These are phyloP conservation scores for Trifolium fragiferum DNA, from an alignment of 306 rosid genomes.

Conservation along the genomic window DNA sequence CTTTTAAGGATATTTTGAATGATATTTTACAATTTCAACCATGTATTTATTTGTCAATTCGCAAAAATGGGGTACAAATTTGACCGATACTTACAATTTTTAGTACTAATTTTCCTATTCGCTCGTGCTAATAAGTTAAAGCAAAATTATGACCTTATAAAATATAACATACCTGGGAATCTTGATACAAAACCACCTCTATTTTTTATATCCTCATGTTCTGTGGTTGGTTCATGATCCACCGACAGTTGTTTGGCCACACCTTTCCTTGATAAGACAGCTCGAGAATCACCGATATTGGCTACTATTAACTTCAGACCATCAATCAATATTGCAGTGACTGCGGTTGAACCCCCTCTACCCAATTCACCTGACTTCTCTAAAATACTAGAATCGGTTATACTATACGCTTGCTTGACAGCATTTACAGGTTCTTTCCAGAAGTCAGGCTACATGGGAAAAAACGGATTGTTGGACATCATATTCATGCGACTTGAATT, in stretches of 20 bases:
- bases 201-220: constrained; percentile 67
- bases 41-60: neutral
- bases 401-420: constrained; percentile 68
- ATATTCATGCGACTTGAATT: constrained; percentile 38
- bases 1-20: neutral
- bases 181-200: constrained; percentile 92
- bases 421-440: constrained; percentile 79
- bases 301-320: constrained; percentile 84
- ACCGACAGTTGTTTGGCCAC: constrained; percentile 78
- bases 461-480: constrained; percentile 31
- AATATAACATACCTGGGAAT: constrained; percentile 74
- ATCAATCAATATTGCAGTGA: constrained; percentile 87
- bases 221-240: constrained; percentile 88
- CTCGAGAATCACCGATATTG: constrained; percentile 95
- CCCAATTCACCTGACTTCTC: constrained; percentile 82
- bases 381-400: constrained; percentile 77
- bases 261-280: constrained; percentile 76
- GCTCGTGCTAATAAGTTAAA: neutral
- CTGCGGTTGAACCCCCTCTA: constrained; percentile 97
- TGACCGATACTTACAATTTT: neutral
- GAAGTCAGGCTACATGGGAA: constrained; percentile 69
- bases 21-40: neutral
- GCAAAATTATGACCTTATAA: neutral
- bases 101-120: neutral
- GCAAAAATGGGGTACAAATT: neutral